phyloP scores from a whole-genome alignment of 306 rosid genomes.

The Trifolium subterraneum region DNA sequence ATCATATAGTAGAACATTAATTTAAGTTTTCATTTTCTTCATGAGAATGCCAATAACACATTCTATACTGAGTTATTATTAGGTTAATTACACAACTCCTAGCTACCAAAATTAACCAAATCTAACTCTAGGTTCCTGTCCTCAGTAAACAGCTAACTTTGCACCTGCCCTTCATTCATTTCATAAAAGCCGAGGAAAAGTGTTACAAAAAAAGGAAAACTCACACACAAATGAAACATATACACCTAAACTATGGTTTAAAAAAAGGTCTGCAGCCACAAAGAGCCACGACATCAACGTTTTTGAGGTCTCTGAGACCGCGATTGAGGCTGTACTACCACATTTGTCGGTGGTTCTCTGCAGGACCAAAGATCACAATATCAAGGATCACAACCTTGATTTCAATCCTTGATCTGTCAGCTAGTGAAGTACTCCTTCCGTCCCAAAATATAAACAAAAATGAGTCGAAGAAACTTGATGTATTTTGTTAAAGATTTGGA shows the following conservation, averaged over 20 bases:
- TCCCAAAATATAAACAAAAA: no score
- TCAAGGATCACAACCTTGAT: background rate
- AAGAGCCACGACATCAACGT: background rate
- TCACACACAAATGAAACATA: constrained; percentile 4
- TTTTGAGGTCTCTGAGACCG: background rate
- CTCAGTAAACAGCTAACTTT: background rate
- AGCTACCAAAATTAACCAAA: constrained; percentile 22
- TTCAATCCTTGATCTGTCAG: background rate
- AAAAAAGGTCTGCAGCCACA: background rate
- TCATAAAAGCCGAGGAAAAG: constrained; percentile 7
- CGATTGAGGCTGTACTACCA: background rate
- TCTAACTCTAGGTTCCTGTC: background rate
- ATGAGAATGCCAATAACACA: background rate
- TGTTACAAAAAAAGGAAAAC: background rate
- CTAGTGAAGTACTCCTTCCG: no score
- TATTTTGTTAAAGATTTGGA: no score
- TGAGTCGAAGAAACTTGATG: no score
- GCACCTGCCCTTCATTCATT: constrained; percentile 10
- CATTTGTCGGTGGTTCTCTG: background rate
- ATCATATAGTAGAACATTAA: constrained; percentile 9
- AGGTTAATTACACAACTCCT: constrained; percentile 3
- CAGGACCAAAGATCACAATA: background rate
- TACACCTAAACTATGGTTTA: background rate
- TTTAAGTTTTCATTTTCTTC: background rate
- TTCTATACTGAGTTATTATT: background rate